phyloP scores from a whole-genome alignment of 73 alveolate species.

The Paramecium bursaria region DNA sequence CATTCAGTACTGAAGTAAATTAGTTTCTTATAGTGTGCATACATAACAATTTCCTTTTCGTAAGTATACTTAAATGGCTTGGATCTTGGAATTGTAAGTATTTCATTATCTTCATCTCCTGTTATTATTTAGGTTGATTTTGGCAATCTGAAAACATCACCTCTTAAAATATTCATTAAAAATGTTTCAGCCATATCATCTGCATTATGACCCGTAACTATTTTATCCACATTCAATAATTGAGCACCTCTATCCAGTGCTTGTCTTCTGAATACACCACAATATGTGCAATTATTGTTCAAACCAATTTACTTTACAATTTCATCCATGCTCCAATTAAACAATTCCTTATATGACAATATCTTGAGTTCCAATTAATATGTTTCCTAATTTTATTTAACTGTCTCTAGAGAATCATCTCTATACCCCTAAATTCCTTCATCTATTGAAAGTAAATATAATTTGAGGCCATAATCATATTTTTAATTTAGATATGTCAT shows the following conservation, averaged over 20 bases:
- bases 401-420: conserved; percentile 96
- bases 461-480: conserved; percentile 92
- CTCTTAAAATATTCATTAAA: conserved; percentile 94
- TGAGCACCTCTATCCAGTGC: conserved; percentile 98
- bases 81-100: conserved; percentile 83
- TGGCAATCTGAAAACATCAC: conserved; percentile 95
- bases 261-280: conserved; percentile 99
- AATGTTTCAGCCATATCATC: conserved; percentile 99
- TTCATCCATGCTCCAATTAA: conserved; percentile 98
- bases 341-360: conserved; percentile 88
- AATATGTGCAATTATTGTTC: conserved; percentile 92
- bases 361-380: conserved; percentile 89
- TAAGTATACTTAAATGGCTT: conserved; percentile 96
- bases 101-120: conserved; percentile 87
- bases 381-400: conserved; percentile 85
- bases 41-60: conserved; percentile 98
- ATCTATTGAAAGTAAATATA: conserved; percentile 92
- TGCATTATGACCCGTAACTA: conserved; percentile 98
- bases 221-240: conserved; percentile 88
- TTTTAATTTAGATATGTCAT: conserved; percentile 90
- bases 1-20: conserved; percentile 98
- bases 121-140: conserved; percentile 83
- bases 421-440: conserved; percentile 99
- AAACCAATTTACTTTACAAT: conserved; percentile 93
- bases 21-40: conserved; percentile 94